Evolutionary conservation across 768 basidiomycete genomes (phyloP).

Genomic region (Suillus variegatus): DNA sequence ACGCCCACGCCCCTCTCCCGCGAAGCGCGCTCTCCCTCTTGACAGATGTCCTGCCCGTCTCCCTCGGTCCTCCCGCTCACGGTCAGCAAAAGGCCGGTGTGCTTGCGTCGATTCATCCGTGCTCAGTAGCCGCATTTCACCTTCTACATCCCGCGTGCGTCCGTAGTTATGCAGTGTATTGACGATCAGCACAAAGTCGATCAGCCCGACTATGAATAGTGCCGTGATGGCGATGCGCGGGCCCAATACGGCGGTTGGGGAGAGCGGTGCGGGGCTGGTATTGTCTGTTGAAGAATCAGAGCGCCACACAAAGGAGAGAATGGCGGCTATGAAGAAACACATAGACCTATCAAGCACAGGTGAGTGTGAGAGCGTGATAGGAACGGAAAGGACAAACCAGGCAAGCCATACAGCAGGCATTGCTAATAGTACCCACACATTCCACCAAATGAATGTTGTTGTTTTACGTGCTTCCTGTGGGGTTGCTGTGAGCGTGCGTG

Average conservation of each 20-base stretch:
- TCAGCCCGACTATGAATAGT: slow-evolving; percentile 55
- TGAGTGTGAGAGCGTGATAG: neutral
- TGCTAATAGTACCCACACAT: slow-evolving; percentile 68
- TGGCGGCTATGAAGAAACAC: slow-evolving; percentile 61
- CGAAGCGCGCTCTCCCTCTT: slow-evolving; percentile 11
- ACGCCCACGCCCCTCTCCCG: slow-evolving; percentile 4
- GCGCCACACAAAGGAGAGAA: slow-evolving; percentile 69
- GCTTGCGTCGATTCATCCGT: neutral
- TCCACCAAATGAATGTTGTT: slow-evolving; percentile 54
- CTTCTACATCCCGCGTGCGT: neutral
- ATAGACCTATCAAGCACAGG: slow-evolving; percentile 50
- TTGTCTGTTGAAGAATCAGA: slow-evolving; percentile 50
- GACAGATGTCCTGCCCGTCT: neutral
- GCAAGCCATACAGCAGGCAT: slow-evolving; percentile 73
- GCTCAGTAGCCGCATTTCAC: neutral
- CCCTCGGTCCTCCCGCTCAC: slow-evolving; percentile 9
- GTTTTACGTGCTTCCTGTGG: slow-evolving; percentile 58
- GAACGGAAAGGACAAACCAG: slow-evolving; percentile 42
- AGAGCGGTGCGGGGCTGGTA: slow-evolving; percentile 35
- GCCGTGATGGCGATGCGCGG: slow-evolving; percentile 57
- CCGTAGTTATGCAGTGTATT: slow-evolving; percentile 65
- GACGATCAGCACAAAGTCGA: slow-evolving; percentile 65
- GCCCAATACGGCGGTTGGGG: slow-evolving; percentile 41
- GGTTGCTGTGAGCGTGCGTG: neutral
- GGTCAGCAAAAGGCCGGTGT: neutral